Evolutionary conservation across 2,329 filamentous ascomycete genomes (phyloP), one percentile per base, ranked within the genome.

Genomic region (Exophiala sp.): DNA sequence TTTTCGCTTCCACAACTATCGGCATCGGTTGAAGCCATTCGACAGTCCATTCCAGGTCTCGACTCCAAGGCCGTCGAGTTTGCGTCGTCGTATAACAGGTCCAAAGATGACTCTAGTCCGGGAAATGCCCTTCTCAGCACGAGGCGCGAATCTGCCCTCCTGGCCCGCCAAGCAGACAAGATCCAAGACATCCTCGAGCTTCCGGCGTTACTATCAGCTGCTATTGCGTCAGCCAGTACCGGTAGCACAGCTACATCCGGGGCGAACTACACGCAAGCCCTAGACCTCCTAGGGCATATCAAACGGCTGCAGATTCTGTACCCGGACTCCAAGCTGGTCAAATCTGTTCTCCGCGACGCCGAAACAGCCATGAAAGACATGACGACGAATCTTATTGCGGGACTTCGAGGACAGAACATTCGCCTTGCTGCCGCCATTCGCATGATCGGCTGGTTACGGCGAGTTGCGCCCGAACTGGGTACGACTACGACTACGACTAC

Each of bases 211-310:
- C 78, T 98, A 11, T 85, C 86, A 10, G 89, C 90, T 1, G 84
- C 90, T 13, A 71, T 76, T 38, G 71, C 70, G 32, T 71, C 72
- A 7, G 65, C 67, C 8, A 63, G 64, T 32, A 59, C 34, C 3
- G 13, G 34, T 19, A 19, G 27, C 40, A 32, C 69, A 4, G 64
- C 69, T 2, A 65, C 71, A 5, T 78, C 73, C 8, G 51, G 50
- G 9, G 80, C 82, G 53, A 94, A 88, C 59, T 95, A 96, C 71
- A 84, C 89, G 1, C 87, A 88, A 0, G 90, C 90, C 0, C 75
- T 98, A 27, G 93, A 98, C 66, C 76, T 98, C 2, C 86, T 95
- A 64, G 85, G 87, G n/a, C 93, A 97, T 65, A 93, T 96, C 64
- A 87, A 88, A 60, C 81, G 93, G 6, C 75, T 98, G 4, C 82